Evolutionary conservation across 768 basidiomycete species (phyloP).

Genomic region (Megacollybia marginata): DNA sequence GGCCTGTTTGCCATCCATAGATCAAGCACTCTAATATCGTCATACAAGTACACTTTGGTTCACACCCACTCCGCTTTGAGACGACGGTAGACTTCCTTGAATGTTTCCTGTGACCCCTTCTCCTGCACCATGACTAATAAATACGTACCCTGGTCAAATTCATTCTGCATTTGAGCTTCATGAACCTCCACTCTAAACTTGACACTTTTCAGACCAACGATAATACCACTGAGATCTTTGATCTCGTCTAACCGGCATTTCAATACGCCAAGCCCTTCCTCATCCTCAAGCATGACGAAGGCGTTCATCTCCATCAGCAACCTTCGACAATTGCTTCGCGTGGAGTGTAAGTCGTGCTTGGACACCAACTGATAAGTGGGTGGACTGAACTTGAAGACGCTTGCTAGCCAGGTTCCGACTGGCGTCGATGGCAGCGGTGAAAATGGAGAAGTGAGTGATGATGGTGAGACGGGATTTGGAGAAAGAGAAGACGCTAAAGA

Average conservation of each 20-base stretch:
- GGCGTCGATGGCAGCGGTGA: slow-evolving; percentile 27
- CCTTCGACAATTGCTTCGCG: slow-evolving; percentile 66
- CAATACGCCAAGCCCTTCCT: slow-evolving; percentile 57
- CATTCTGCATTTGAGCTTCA: slow-evolving; percentile 29
- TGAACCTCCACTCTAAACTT: slow-evolving; percentile 81
- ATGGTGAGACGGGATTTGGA: slow-evolving; percentile 13
- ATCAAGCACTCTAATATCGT: too few species aligned
- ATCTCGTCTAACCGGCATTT: slow-evolving; percentile 73
- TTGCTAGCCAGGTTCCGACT: slow-evolving; percentile 78
- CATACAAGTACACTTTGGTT: neutral
- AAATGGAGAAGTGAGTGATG: slow-evolving; percentile 30
- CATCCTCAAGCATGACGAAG: slow-evolving; percentile 55
- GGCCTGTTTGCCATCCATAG: too few species aligned
- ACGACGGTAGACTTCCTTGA: slow-evolving; percentile 65
- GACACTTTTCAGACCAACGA: slow-evolving; percentile 56
- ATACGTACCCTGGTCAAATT: slow-evolving; percentile 38
- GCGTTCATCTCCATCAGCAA: slow-evolving; percentile 69
- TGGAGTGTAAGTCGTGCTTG: slow-evolving; percentile 48
- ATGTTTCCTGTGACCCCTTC: slow-evolving; percentile 78
- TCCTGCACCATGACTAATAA: slow-evolving; percentile 69
- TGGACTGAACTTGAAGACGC: slow-evolving; percentile 82
- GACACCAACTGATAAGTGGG: slow-evolving; percentile 52
- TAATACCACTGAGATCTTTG: slow-evolving; percentile 44
- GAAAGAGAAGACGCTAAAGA: slow-evolving; percentile 24
- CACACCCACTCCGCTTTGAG: slow-evolving; percentile 63